Conservation (phyloP, 371 early-diverging fungal species). For the Mortierella sp. region DNA sequence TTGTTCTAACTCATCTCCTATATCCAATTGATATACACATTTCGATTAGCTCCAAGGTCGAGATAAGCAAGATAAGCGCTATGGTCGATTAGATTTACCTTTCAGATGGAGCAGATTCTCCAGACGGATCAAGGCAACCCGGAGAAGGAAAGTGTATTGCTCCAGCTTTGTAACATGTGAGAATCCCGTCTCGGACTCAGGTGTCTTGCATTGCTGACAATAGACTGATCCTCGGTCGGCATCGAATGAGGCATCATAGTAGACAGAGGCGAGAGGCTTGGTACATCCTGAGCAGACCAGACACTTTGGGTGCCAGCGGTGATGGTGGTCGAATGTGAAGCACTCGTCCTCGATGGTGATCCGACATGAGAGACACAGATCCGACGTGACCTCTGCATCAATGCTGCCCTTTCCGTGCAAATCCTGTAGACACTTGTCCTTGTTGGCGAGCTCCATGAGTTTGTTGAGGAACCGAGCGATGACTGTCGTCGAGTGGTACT, state of each 20-base stretch:
- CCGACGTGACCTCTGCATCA: constrained; percentile 78
- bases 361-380: constrained; percentile 84
- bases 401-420: constrained; percentile 52
- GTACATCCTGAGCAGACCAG: constrained; percentile 81
- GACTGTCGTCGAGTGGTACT: constrained; percentile 59
- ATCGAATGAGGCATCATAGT: constrained; percentile 67
- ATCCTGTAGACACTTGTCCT: constrained; percentile 55
- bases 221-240: constrained; percentile 57
- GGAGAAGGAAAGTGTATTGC: constrained; percentile 91
- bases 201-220: constrained; percentile 70
- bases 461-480: constrained; percentile 68
- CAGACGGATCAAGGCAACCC: constrained; percentile 88
- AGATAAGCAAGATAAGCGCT: background rate
- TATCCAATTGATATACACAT: background rate
- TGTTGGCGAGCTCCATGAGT: constrained; percentile 70
- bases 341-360: constrained; percentile 91
- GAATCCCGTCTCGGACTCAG: constrained; percentile 67
- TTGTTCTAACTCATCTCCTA: constrained; percentile 31
- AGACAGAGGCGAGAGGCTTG: constrained; percentile 63
- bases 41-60: background rate
- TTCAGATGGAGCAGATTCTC: constrained; percentile 80
- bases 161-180: constrained; percentile 87
- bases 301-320: constrained; percentile 88
- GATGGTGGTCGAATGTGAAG: constrained; percentile 69
- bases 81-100: constrained; percentile 59